Base-by-base conservation (phyloP, 148 eudicot species). In the Vaccinium myrtillus region DNA sequence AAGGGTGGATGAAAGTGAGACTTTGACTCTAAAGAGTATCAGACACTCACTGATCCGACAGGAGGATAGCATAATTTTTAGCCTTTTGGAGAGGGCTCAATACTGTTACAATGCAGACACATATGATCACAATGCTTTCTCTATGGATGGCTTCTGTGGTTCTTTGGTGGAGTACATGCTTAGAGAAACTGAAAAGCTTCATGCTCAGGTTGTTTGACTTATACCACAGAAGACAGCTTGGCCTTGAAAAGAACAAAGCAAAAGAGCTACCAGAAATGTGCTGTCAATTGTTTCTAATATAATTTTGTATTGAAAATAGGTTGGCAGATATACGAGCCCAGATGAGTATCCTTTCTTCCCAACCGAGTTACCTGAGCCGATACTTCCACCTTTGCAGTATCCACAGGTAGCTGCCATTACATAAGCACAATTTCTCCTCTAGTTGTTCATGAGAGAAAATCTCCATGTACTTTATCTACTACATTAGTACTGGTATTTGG, bases 271-370 rank as follows among this genome's bases (percentile, higher is more conserved):
- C 43, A 39, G 65, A 46, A 80, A 39, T 21, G 6, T 61, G 27
- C 27, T 80, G 79, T 61, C 73, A 27, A 21, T 63, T 49, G 54
- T 81, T 50, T 83, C n/a, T 54, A 82, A 63, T 73, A 23, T 71
- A 27, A 10, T 67, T 32, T 21, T 10, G 25, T n/a, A 82, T 71
- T 36, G 6, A 14, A 69, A 36, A 54, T 87, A 93, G 95, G 95
- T 90, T 67, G 95, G 95, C 75, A 87, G 95, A 80, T 93, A 93
- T 78, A 67, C 86, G 89, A 93, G 95, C 86, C 95, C 95, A 2
- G 95, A 93, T 85, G 93, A 93, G 80, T 92, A 93, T 88, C 91
- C 93, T 73, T 93, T 93, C 90, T 93, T 89, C 76, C 92, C 92
- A 4, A 84, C 86, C 8, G 88, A 76, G 48, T 89, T 92, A 81